These are phyloP conservation scores for Myotisia sp. DNA, from an alignment of 2,329 filamentous ascomycete species.

Conservation along the genomic window DNA sequence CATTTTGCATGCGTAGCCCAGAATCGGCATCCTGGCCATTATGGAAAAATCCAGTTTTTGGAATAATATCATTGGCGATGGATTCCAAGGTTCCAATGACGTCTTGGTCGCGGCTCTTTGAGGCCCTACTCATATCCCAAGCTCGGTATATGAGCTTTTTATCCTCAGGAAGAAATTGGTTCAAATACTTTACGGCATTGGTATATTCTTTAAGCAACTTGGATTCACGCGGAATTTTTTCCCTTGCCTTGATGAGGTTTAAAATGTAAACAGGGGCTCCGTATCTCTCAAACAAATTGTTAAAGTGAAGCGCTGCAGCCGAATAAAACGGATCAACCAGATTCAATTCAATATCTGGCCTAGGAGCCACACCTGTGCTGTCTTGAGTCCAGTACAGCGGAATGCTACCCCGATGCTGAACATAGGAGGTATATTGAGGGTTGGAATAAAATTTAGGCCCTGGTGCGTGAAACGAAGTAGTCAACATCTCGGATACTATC, in stretches of 20 bases:
- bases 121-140: slow-evolving; percentile 95
- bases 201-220: slow-evolving; percentile 82
- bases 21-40: slow-evolving; percentile 63
- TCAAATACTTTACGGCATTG: slow-evolving; percentile 76
- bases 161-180: slow-evolving; percentile 72
- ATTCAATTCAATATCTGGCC: slow-evolving; percentile 89
- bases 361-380: slow-evolving; percentile 84
- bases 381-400: slow-evolving; percentile 97
- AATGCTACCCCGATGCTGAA: slow-evolving; percentile 93
- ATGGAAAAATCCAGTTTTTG: slow-evolving; percentile 82
- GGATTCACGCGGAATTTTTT: slow-evolving; percentile 78
- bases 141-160: slow-evolving; percentile 87
- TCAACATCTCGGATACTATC: slow-evolving; percentile 86
- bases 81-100: slow-evolving; percentile 83
- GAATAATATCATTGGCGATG: slow-evolving; percentile 77
- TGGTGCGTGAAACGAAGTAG: slow-evolving; percentile 88
- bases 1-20: slow-evolving; percentile 65
- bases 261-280: slow-evolving; percentile 83
- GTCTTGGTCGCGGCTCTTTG: slow-evolving; percentile 82
- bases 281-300: slow-evolving; percentile 85
- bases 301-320: slow-evolving; percentile 84
- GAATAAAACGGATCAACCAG: slow-evolving; percentile 93
- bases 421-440: slow-evolving; percentile 86
- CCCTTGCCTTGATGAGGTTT: slow-evolving; percentile 79
- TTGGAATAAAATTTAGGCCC: slow-evolving; percentile 74